phyloP scores from a whole-genome alignment of 306 rosid genomes.

The Trichosanthes cucumerina region DNA sequence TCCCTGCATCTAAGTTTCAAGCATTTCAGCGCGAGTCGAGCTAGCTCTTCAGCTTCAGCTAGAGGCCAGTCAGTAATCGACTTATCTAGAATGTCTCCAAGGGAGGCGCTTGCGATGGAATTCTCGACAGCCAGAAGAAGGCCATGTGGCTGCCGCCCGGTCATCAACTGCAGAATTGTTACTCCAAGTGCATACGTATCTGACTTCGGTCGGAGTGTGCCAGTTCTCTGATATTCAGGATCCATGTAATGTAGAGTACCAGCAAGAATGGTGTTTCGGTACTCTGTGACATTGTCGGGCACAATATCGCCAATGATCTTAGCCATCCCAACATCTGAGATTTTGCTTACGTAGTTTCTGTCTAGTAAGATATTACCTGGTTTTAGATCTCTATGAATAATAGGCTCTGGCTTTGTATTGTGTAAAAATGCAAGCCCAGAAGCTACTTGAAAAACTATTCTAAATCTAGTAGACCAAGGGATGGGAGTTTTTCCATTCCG shows the following conservation, averaged over 20 bases:
- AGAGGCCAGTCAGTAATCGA: constrained; percentile 82
- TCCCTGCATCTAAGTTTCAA: constrained; percentile 81
- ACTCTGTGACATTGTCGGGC: constrained; percentile 82
- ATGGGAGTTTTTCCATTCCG: constrained; percentile 47
- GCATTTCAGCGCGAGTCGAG: constrained; percentile 55
- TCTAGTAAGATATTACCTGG: constrained; percentile 87
- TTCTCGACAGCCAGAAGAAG: constrained; percentile 45
- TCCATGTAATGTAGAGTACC: constrained; percentile 92
- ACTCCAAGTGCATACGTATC: constrained; percentile 83
- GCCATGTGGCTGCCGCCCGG: constrained; percentile 57
- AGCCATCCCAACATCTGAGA: constrained; percentile 84
- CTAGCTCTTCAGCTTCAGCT: constrained; percentile 57
- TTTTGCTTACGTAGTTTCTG: constrained; percentile 71
- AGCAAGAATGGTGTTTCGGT: constrained; percentile 70
- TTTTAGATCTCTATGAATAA: constrained; percentile 88
- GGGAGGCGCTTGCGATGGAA: constrained; percentile 46
- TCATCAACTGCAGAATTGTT: constrained; percentile 61
- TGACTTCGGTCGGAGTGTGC: constrained; percentile 85
- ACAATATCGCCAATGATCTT: constrained; percentile 54
- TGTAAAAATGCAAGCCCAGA: constrained; percentile 86
- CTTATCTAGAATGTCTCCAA: constrained; percentile 47
- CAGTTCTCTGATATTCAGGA: constrained; percentile 95
- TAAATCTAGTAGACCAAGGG: constrained; percentile 75
- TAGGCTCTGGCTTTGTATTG: constrained; percentile 70
- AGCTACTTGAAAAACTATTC: constrained; percentile 61